Conservation (phyloP, 1,284 basidiomycete species). For the Irpex sp. region DNA sequence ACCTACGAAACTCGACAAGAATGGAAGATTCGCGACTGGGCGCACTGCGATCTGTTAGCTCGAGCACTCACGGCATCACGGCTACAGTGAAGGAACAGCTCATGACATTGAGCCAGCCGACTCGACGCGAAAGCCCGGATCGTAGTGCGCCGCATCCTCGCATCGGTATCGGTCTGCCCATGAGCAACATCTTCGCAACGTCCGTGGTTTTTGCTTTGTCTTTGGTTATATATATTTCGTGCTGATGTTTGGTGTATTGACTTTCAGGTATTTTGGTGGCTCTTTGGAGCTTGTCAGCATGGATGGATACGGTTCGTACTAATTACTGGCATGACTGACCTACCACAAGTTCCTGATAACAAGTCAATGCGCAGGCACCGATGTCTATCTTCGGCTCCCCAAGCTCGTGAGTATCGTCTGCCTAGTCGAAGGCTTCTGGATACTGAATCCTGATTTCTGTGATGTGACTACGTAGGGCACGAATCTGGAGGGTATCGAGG, state of each 20-base stretch:
- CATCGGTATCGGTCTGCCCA: conserved; percentile 77
- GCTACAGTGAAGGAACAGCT: conserved; percentile 77
- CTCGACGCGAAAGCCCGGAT: conserved; percentile 32
- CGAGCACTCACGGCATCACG: conserved; percentile 55
- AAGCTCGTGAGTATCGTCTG: conserved; percentile 57
- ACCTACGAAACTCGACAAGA: conserved; percentile 66
- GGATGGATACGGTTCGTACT: conserved; percentile 73
- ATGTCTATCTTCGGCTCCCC: conserved; percentile 75
- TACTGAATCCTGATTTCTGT: not conserved
- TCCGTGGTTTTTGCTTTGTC: conserved; percentile 30
- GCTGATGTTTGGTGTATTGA: not conserved
- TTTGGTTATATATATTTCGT: too few species aligned
- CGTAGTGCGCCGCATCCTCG: conserved; percentile 47
- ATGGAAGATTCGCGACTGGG: conserved; percentile 63
- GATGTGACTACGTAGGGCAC: conserved; percentile 50
- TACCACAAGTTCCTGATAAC: not conserved
- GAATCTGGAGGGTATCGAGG: conserved; percentile 76
- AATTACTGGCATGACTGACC: not conserved
- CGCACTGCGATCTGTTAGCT: conserved; percentile 62
- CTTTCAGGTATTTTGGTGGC: conserved; percentile 70
- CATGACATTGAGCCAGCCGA: conserved; percentile 35
- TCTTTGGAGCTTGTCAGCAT: conserved; percentile 76
- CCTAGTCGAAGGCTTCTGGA: too few species aligned
- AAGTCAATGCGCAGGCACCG: conserved; percentile 51
- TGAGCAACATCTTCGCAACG: conserved; percentile 84